Evolutionary conservation across 768 basidiomycete genomes (phyloP).

Genomic region (Mycena haematopus): DNA sequence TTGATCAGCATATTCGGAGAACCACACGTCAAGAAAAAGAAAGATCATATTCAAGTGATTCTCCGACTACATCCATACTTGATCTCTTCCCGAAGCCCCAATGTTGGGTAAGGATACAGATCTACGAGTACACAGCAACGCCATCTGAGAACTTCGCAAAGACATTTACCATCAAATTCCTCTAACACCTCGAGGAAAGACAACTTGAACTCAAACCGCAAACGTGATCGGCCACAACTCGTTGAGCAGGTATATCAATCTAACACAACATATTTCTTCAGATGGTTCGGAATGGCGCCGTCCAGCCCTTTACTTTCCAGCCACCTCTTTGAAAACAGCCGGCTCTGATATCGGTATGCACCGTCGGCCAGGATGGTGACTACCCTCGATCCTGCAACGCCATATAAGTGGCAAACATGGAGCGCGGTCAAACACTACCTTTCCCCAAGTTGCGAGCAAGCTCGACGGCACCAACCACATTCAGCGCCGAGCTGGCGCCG

Average conservation of each 20-base stretch:
- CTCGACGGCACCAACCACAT: constrained; percentile 93
- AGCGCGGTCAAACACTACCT: constrained; percentile 51
- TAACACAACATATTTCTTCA: constrained; percentile 91
- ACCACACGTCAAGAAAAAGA: background rate
- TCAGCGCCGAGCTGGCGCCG: constrained; percentile 92
- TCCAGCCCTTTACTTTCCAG: constrained; percentile 79
- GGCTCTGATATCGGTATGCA: constrained; percentile 95
- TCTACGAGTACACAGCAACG: too few species aligned
- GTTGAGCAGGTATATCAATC: too few species aligned
- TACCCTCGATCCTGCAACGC: constrained; percentile 70
- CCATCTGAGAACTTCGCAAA: too few species aligned
- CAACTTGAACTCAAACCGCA: too few species aligned
- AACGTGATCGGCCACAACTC: too few species aligned
- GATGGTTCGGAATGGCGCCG: constrained; percentile 77
- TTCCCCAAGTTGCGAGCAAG: constrained; percentile 85
- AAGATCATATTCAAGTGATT: background rate
- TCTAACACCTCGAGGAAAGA: too few species aligned
- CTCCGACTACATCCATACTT: background rate
- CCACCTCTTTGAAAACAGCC: constrained; percentile 95
- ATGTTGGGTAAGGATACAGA: too few species aligned
- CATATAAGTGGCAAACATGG: constrained; percentile 2
- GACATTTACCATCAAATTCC: too few species aligned
- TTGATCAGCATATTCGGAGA: background rate
- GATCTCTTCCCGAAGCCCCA: background rate
- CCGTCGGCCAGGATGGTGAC: constrained; percentile 95